Conservation (phyloP, 257 asterid species). For the Scutellaria minor region DNA sequence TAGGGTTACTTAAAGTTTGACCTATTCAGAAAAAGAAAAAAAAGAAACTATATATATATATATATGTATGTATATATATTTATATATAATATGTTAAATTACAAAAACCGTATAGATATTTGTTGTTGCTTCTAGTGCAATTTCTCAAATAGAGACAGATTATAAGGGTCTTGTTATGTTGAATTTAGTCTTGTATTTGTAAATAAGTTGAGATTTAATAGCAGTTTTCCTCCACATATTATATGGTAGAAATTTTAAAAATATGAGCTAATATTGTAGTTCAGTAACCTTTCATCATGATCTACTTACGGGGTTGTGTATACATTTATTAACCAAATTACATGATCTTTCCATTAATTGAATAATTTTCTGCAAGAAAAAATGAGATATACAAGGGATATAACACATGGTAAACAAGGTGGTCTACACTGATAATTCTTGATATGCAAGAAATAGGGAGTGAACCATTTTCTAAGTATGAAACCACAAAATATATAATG, state of each 20-base stretch:
- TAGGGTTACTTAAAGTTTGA: background rate
- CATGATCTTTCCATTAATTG: background rate
- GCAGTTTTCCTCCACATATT: background rate
- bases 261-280: background rate
- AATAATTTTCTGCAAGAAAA: background rate
- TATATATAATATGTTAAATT: too few species aligned
- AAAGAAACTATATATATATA: too few species aligned
- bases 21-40: background rate
- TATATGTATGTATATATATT: too few species aligned
- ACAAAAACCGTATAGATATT: too few species aligned
- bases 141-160: background rate
- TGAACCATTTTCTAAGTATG: background rate
- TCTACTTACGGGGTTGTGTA: background rate
- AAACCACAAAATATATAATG: background rate
- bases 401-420: background rate
- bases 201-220: background rate
- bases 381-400: background rate
- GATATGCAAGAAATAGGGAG: background rate
- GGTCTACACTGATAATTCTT: background rate
- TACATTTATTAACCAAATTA: background rate
- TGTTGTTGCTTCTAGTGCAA: background rate
- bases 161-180: background rate
- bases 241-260: background rate
- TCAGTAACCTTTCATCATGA: background rate
- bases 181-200: background rate